Conservation (phyloP, 768 basidiomycete genomes). For the Leccinum fibrillosum region DNA sequence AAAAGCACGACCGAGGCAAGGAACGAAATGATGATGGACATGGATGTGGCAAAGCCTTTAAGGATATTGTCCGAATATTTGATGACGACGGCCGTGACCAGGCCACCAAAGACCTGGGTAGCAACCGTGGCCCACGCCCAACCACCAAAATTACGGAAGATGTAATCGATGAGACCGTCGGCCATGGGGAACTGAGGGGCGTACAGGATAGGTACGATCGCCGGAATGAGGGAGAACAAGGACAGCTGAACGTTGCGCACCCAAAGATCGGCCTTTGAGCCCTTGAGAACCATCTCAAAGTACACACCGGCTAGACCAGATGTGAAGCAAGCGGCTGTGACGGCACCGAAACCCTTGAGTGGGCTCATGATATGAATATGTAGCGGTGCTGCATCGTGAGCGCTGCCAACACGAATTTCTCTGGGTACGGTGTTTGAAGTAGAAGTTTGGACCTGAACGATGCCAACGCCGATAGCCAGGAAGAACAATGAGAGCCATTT, state of each 20-base stretch:
- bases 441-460: constrained; percentile 88
- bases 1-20: constrained; percentile 90
- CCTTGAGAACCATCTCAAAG: constrained; percentile 91
- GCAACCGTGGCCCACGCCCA: constrained; percentile 96
- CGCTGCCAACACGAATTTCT: constrained; percentile 56
- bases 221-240: constrained; percentile 87
- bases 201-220: constrained; percentile 76
- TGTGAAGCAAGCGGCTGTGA: constrained; percentile 82
- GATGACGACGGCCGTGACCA: constrained; percentile 94
- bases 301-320: constrained; percentile 90
- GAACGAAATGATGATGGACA: constrained; percentile 94
- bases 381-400: constrained; percentile 57
- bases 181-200: constrained; percentile 39
- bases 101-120: constrained; percentile 89
- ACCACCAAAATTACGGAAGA: constrained; percentile 83
- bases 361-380: constrained; percentile 78
- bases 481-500: constrained; percentile 91
- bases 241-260: constrained; percentile 88
- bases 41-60: constrained; percentile 95
- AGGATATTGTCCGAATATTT: constrained; percentile 94
- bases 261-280: constrained; percentile 82
- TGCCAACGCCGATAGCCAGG: constrained; percentile 88
- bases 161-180: constrained; percentile 48
- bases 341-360: constrained; percentile 78
- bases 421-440: constrained; percentile 29